Evolutionary conservation across 352 stramenopile species (phyloP).

Genomic region (Elongisporangium anandrum): DNA sequence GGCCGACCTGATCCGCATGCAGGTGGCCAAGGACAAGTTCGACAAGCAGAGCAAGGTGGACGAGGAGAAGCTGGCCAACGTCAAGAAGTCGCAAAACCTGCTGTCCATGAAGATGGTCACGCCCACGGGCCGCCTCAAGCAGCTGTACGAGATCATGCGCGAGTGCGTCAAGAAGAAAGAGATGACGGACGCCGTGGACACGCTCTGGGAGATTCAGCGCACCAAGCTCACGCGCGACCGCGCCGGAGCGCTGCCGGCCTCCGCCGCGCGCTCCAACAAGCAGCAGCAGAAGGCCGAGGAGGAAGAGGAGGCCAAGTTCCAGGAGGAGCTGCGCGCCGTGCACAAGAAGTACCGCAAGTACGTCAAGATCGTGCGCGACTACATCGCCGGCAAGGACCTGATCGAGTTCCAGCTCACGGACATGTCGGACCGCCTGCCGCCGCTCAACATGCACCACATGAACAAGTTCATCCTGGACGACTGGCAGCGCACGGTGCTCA

Average conservation of each 20-base stretch:
- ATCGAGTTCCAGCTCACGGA: conserved; percentile 87
- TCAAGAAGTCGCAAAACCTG: conserved; percentile 79
- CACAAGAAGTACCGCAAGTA: conserved; percentile 90
- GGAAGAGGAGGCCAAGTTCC: conserved; percentile 70
- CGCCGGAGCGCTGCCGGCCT: conserved; percentile 23
- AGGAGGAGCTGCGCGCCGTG: conserved; percentile 52
- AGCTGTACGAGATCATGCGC: conserved; percentile 83
- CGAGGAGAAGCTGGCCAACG: conserved; percentile 85
- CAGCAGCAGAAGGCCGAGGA: conserved; percentile 66
- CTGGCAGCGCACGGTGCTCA: conserved; percentile 97
- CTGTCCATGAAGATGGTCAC: conserved; percentile 87
- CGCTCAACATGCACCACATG: conserved; percentile 89
- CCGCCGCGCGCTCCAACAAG: conserved; percentile 68
- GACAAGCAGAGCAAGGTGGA: conserved; percentile 86
- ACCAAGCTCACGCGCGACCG: conserved; percentile 55
- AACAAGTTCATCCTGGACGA: conserved; percentile 94
- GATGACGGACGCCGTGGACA: conserved; percentile 81
- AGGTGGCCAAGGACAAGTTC: conserved; percentile 83
- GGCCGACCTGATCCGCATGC: conserved; percentile 82
- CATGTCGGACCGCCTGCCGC: conserved; percentile 81
- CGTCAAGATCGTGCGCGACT: conserved; percentile 71
- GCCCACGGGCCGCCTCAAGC: conserved; percentile 71
- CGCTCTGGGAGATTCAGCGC: conserved; percentile 85
- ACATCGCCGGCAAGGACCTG: conserved; percentile 60
- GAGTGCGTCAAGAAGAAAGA: conserved; percentile 84